Percentiles rank a stretch among this genome's conserved stretches.
Evolutionary conservation across 75 land plant genomes (phyloP).

Genomic region (Azolla pinnata): DNA sequence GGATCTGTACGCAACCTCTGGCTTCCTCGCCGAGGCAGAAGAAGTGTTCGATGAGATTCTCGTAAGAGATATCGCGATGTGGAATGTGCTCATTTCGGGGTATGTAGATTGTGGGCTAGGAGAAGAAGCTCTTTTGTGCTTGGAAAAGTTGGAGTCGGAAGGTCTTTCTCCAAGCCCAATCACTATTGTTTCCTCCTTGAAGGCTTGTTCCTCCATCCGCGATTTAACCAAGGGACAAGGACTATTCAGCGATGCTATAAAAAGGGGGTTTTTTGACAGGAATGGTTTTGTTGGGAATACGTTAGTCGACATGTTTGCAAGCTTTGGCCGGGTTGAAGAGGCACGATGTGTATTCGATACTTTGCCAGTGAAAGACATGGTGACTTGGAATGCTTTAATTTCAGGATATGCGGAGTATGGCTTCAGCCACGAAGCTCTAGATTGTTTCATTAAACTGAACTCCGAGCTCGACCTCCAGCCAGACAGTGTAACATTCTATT

Average conservation of each 20-base stretch:
- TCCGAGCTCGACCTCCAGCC: slow-evolving; percentile 2
- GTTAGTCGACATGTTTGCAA: slow-evolving; percentile 16
- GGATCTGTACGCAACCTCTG: slow-evolving; percentile 13
- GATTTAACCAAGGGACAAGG: slow-evolving; percentile 6
- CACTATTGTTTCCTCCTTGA: slow-evolving; percentile 10
- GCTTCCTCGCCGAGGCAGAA: slow-evolving; percentile 18
- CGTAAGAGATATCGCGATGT: slow-evolving; percentile 6
- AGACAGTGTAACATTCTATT: background rate
- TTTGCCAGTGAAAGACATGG: slow-evolving; percentile 18
- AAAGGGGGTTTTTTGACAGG: slow-evolving; percentile 3
- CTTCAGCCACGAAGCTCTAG: slow-evolving; percentile 5
- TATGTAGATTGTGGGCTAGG: slow-evolving; percentile 18
- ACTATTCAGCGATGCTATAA: slow-evolving; percentile 11
- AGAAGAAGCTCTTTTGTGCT: slow-evolving; percentile 18
- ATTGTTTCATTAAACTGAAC: slow-evolving; percentile 9
- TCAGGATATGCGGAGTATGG: slow-evolving; percentile 21
- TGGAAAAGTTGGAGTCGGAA: slow-evolving; percentile 9
- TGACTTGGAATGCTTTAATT: slow-evolving; percentile 37
- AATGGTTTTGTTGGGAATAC: slow-evolving; percentile 9
- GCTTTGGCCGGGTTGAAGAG: slow-evolving; percentile 1
- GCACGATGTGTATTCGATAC: slow-evolving; percentile 24
- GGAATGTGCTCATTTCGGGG: slow-evolving; percentile 25
- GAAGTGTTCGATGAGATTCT: slow-evolving; percentile 25
- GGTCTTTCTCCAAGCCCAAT: slow-evolving; percentile 7
- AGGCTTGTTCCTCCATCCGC: slow-evolving; percentile 6